Conservation (phyloP, 2,329 filamentous ascomycete genomes). For the Calonectria hongkongensis region DNA sequence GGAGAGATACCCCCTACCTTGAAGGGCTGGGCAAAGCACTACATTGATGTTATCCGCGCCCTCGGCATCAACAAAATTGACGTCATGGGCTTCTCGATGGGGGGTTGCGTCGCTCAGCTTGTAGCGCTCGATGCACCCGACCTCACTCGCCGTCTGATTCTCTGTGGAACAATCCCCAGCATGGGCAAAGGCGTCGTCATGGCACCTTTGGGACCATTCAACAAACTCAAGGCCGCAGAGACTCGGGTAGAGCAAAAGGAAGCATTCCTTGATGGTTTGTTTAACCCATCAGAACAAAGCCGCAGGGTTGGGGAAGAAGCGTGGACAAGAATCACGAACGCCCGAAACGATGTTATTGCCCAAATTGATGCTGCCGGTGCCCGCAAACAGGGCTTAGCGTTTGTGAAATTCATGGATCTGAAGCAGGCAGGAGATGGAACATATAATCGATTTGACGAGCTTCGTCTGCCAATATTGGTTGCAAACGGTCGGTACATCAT, state of each 20-base stretch:
- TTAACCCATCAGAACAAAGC: constrained; percentile 57
- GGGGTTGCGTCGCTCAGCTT: constrained; percentile 67
- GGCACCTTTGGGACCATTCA: constrained; percentile 58
- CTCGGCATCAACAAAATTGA: constrained; percentile 65
- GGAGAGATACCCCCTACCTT: constrained; percentile 63
- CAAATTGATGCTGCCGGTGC: constrained; percentile 54
- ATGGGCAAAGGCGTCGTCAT: constrained; percentile 58
- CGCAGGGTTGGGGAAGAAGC: constrained; percentile 57
- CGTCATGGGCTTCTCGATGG: constrained; percentile 71
- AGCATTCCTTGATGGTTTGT: constrained; percentile 60
- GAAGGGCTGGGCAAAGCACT: constrained; percentile 57
- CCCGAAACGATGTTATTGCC: constrained; percentile 51
- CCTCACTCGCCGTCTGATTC: constrained; percentile 63
- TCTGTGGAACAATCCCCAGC: constrained; percentile 67
- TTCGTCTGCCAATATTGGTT: constrained; percentile 61
- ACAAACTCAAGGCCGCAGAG: constrained; percentile 56
- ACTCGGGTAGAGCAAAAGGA: constrained; percentile 59
- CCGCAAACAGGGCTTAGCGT: constrained; percentile 57
- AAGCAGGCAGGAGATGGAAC: constrained; percentile 58
- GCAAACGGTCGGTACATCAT: constrained; percentile 59
- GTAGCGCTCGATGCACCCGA: constrained; percentile 63
- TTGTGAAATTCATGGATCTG: constrained; percentile 61
- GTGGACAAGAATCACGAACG: constrained; percentile 60
- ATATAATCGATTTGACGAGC: constrained; percentile 58
- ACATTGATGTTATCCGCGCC: constrained; percentile 59